Evolutionary conservation across 2,329 filamentous ascomycete species (phyloP).

Genomic region (Gnomoniopsis sp.): DNA sequence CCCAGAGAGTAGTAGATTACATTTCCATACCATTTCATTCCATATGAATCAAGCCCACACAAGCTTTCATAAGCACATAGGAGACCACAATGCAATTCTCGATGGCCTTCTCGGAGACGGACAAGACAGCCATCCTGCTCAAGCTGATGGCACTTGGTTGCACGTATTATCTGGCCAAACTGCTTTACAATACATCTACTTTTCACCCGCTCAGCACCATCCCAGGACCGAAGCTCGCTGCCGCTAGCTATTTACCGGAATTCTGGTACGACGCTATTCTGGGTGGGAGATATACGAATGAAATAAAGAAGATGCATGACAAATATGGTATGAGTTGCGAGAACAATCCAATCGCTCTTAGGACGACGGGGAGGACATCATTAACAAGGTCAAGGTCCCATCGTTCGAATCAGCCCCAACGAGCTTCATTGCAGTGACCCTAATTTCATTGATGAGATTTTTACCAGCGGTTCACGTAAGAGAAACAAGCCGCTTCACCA

Average conservation of each 20-base stretch:
- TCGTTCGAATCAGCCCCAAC: constrained; percentile 8
- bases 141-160: background rate
- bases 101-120: no score
- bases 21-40: no score
- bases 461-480: constrained; percentile 4
- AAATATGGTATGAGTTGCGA: constrained; percentile 12
- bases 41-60: no score
- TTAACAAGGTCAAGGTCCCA: background rate
- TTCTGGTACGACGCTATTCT: constrained; percentile 8
- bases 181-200: constrained; percentile 1
- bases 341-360: no score
- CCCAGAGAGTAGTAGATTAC: no score
- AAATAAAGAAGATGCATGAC: constrained; percentile 2
- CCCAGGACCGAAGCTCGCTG: constrained; percentile 5
- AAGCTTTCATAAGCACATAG: no score
- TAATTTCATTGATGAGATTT: constrained; percentile 5
- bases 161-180: background rate
- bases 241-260: constrained; percentile 3
- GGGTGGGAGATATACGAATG: background rate
- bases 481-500: constrained; percentile 2
- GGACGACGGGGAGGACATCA: no score
- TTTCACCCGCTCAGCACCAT: constrained; percentile 2
- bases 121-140: background rate
- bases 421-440: constrained; percentile 10
- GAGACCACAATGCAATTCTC: no score